Base-by-base conservation (phyloP, 2,329 filamentous ascomycete species). In the Paracorniculantispora psalliotae region DNA sequence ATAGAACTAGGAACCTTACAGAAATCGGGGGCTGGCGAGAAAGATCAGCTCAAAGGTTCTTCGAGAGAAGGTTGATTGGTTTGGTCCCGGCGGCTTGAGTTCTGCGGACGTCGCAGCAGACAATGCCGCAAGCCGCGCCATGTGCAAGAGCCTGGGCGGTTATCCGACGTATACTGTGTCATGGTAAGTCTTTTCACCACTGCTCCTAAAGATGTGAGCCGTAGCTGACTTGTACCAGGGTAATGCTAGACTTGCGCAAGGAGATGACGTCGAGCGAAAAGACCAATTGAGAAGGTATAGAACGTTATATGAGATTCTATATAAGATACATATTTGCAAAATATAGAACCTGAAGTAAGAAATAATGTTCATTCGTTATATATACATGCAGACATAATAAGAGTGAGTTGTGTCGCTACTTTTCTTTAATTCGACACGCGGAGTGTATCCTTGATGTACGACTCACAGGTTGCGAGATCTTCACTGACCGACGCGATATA, bases 11-110 rank as follows among this genome's bases (percentile, higher is more conserved):
- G 76, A 80, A 44, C 66, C 75, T 1, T 87, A 83, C 63, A 80
- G 88, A 30, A 81, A 85, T 0, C 77, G 73, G 44, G 87, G 88
- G 0, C 71, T 90, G 30, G 87, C 86, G 1, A 88, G 86, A 68
- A 75, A 77, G 0, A 72, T 90, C 4, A 81, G 82, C 0, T 73
- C 77, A 25, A 87, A 81, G 67, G 68, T 90, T 2, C 78, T 90
- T 48, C 73, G 72, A 4, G 78, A 85, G 41, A 74, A 79, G 49
- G 72, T 80, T 35, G 63, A 63, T 3, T 70, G 73, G 0, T 83
- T 77, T 37, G 75, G 74, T 1, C 65, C 75, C 0, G 81, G 82
- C 39, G 79, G 75, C 7, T 83, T 80, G 75, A 80, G 78, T 26
- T 79, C 83, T 61, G 86, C 86, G 2, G 86, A 90, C 69, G 87